Evolutionary conservation across 2,329 filamentous ascomycete genomes (phyloP), one percentile per base, ranked within the genome.

Genomic region (Colletotrichum australisinense): DNA sequence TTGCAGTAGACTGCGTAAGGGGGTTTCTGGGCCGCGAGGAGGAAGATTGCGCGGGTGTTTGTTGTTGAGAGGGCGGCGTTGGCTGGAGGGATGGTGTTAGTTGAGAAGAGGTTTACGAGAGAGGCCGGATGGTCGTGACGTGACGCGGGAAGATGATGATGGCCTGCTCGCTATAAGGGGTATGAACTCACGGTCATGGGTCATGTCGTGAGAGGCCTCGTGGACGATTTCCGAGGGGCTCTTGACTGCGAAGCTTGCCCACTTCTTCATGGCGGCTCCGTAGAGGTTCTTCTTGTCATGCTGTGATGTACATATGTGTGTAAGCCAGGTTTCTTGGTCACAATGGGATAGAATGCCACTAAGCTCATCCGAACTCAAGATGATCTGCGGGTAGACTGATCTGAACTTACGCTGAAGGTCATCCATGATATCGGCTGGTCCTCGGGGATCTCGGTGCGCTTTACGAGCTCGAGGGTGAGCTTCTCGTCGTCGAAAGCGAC

Each of bases 381-480:
- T 19, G 49, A 30, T 49, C 19, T 11, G 42, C n/a, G n/a, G n/a
- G n/a, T n/a, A n/a, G n/a, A n/a, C n/a, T 19, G 49, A 30, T 49
- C 19, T 11, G 42, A 49, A 49, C 92, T 84, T 86, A 95, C 94
- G 81, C 94, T 93, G 79, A 97, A 96, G 19, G 94, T 93, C 93
- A 97, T 96, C 95, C 95, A 97, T 73, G 94, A 97, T 76, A 97
- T 97, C 8, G 95, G 94, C 83, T 97, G 94, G 76, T 96, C 93
- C 65, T 93, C 84, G 5, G 94, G 93, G 69, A 97, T 97, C 72
- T 92, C 90, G 1, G 94, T 97, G 78, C 93, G 91, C 85, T 96
- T 95, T 79, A 97, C 85, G 79, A 97, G 84, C 76, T 92, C 89
- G 74, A 97, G 84, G 7, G 92, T 92, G 76, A 95, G 85, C 52